phyloP scores from a whole-genome alignment of 352 stramenopile genomes.

The Phytophthora cactorum region DNA sequence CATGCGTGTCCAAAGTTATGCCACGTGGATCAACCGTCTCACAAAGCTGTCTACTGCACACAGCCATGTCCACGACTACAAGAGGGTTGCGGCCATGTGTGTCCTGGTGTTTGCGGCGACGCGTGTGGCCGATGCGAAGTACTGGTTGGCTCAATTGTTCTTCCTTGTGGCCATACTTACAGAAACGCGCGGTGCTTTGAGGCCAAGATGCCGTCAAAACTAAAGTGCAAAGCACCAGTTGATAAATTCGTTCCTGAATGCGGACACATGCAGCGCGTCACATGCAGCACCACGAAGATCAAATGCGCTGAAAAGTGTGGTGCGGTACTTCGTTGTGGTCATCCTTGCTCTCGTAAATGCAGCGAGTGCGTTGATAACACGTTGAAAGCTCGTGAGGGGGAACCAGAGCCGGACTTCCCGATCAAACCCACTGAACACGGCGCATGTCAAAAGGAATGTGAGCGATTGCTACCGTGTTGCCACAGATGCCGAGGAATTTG shows the following conservation, averaged over 20 bases:
- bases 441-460: slow-evolving; percentile 65
- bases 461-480: slow-evolving; percentile 64
- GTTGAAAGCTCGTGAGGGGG: slow-evolving; percentile 25
- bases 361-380: slow-evolving; percentile 42
- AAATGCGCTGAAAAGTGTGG: slow-evolving; percentile 36
- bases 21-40: slow-evolving; percentile 58
- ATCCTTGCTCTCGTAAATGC: slow-evolving; percentile 50
- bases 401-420: slow-evolving; percentile 26
- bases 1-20: slow-evolving; percentile 65
- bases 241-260: slow-evolving; percentile 41
- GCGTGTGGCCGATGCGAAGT: slow-evolving; percentile 61
- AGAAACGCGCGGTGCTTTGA: slow-evolving; percentile 38
- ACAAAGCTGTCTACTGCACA: slow-evolving; percentile 54
- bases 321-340: slow-evolving; percentile 35
- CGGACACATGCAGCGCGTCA: slow-evolving; percentile 36
- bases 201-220: slow-evolving; percentile 18
- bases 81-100: slow-evolving; percentile 58
- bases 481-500: slow-evolving; percentile 67
- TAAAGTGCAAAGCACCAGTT: slow-evolving; percentile 35
- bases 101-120: slow-evolving; percentile 60
- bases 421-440: slow-evolving; percentile 51
- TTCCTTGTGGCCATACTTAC: slow-evolving; percentile 66
- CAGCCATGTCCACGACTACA: slow-evolving; percentile 64
- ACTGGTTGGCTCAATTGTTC: slow-evolving; percentile 40
- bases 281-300: slow-evolving; percentile 25